phyloP scores from a whole-genome alignment of 495 filamentous ascomycete genomes.

The Xylaria curta region DNA sequence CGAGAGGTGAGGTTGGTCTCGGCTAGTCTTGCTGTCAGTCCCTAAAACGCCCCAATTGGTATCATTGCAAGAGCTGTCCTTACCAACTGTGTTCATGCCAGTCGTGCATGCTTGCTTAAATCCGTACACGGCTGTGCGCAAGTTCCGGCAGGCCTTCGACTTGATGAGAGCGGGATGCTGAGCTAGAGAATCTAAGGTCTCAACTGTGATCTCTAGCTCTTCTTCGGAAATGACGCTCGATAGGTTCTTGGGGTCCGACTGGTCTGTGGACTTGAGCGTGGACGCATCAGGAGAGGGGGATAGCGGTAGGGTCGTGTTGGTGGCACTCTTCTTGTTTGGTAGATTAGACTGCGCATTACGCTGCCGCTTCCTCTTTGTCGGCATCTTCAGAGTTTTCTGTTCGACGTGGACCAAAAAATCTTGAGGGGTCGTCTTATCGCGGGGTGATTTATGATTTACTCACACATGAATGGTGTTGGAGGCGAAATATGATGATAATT shows the following conservation, averaged over 20 bases:
- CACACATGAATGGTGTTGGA: not conserved
- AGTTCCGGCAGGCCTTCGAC: slow-evolving; percentile 52
- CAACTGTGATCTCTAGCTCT: slow-evolving; percentile 54
- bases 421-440: not conserved
- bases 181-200: slow-evolving; percentile 48
- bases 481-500: not conserved
- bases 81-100: slow-evolving; percentile 45
- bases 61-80: not conserved
- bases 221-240: slow-evolving; percentile 47
- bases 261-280: slow-evolving; percentile 9
- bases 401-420: not conserved
- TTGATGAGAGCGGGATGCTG: slow-evolving; percentile 52
- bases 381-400: slow-evolving; percentile 22
- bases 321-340: slow-evolving; percentile 42
- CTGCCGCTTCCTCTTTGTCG: slow-evolving; percentile 36
- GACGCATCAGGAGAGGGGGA: slow-evolving; percentile 42
- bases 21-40: slow-evolving; percentile 22
- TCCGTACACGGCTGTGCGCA: slow-evolving; percentile 53
- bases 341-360: slow-evolving; percentile 25
- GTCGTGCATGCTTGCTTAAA: slow-evolving; percentile 54
- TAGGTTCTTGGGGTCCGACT: slow-evolving; percentile 41
- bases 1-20: slow-evolving; percentile 50
- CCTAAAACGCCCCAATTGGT: not conserved
- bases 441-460: not conserved
- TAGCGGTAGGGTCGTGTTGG: slow-evolving; percentile 26